Percentiles rank a stretch among this genome's conserved stretches.
These are phyloP conservation scores for Huiozyma naganishii DNA, from an alignment of 805 yeast species.

Conservation along the genomic window DNA sequence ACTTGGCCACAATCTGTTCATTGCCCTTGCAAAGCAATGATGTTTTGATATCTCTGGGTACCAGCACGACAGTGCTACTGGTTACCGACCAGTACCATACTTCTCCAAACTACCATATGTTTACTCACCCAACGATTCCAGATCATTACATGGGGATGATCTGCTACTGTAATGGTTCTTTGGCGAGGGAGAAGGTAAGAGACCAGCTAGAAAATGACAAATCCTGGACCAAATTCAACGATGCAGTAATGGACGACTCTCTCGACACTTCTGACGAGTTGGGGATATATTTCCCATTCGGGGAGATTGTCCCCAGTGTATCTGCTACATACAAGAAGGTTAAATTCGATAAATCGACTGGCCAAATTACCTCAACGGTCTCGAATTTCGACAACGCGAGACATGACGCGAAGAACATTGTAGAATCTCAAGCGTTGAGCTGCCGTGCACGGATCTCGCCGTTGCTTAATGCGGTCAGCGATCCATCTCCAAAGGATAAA, in stretches of 20 bases:
- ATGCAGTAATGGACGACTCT: constrained; percentile 24
- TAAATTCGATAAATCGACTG: constrained; percentile 26
- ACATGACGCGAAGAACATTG: constrained; percentile 63
- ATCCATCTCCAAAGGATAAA: not conserved
- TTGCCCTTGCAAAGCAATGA: constrained; percentile 70
- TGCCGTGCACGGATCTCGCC: constrained; percentile 76
- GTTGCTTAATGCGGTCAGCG: constrained; percentile 32
- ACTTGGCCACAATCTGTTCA: constrained; percentile 77
- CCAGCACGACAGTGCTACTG: constrained; percentile 80
- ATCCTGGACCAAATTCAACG: constrained; percentile 55
- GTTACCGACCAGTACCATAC: constrained; percentile 72
- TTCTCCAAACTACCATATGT: constrained; percentile 72
- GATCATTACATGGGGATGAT: constrained; percentile 87
- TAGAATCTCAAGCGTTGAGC: constrained; percentile 79
- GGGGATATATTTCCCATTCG: constrained; percentile 78
- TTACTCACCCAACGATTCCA: constrained; percentile 74
- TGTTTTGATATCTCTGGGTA: constrained; percentile 72
- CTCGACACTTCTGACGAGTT: constrained; percentile 39
- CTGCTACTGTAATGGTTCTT: constrained; percentile 83
- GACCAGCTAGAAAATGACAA: constrained; percentile 36
- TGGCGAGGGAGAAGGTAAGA: constrained; percentile 72
- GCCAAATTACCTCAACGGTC: constrained; percentile 21
- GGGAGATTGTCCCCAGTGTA: constrained; percentile 86
- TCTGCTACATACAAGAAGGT: constrained; percentile 51
- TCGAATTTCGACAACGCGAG: constrained; percentile 39